phyloP scores from a whole-genome alignment of 768 basidiomycete genomes.

The Amanita inopinata region DNA sequence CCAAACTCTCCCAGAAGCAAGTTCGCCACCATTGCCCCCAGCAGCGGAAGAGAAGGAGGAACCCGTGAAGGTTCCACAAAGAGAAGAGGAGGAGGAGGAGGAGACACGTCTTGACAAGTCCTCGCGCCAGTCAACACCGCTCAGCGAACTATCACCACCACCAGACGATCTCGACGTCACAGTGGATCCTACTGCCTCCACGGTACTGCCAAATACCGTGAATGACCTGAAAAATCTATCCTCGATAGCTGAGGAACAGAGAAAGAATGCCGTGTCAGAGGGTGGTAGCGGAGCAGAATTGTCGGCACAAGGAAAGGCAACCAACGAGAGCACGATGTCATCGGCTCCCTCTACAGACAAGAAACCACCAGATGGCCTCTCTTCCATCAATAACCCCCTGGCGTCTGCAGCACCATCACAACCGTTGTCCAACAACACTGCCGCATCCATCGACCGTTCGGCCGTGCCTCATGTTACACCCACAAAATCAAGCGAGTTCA shows the following conservation, averaged over 20 bases:
- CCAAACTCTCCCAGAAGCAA: slow-evolving; percentile 16
- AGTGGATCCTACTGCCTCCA: slow-evolving; percentile 17
- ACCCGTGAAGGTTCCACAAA: slow-evolving; percentile 23
- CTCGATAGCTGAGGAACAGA: slow-evolving; percentile 8
- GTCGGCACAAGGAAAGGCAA: not conserved
- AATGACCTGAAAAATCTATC: not conserved
- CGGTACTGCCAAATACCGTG: slow-evolving; percentile 3
- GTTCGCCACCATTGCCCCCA: slow-evolving; percentile 11
- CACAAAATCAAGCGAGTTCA: slow-evolving; percentile 29
- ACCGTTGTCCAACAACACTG: slow-evolving; percentile 16
- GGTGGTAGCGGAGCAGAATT: not conserved
- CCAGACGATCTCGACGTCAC: slow-evolving; percentile 40
- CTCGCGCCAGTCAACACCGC: slow-evolving; percentile 59
- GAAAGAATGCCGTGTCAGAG: not conserved
- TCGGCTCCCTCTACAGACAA: slow-evolving; percentile 11
- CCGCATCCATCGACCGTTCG: slow-evolving; percentile 16
- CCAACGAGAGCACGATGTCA: not conserved
- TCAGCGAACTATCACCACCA: slow-evolving; percentile 68
- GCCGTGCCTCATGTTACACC: slow-evolving; percentile 18
- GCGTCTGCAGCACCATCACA: slow-evolving; percentile 8
- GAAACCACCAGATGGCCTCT: slow-evolving; percentile 1
- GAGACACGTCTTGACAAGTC: slow-evolving; percentile 21
- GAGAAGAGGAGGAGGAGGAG: slow-evolving; percentile 28
- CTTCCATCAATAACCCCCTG: not conserved
- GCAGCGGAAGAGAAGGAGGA: slow-evolving; percentile 24